Base-by-base conservation (phyloP, 2,329 filamentous ascomycete species). In the Falciphora oryzae region DNA sequence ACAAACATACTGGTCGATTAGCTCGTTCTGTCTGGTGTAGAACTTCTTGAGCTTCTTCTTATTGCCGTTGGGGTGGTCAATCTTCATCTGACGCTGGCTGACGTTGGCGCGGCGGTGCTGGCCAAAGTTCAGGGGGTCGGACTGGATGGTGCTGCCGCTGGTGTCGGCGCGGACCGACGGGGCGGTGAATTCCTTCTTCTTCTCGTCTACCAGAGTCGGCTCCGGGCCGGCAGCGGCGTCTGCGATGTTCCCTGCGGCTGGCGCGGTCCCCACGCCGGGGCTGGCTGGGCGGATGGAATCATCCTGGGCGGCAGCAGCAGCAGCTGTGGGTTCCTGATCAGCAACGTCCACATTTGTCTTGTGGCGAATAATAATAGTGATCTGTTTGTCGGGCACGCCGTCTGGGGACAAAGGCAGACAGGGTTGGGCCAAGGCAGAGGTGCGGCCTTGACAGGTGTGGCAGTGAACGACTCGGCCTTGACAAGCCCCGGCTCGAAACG, bases 1-100 rank as follows among this genome's bases (percentile, higher is more conserved):
- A 25, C 44, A 53, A 22, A 58, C 58, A n/a, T 60, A 60, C 65
- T 78, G 75, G 69, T 82, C 78, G 66, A 83, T 82, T 50, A 81
- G 75, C 50, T 78, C 74, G 67, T 82, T 82, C 69, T 82, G 80
- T 14, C 75, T 74, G 11, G 75, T 77, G 68, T 82, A 82, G 68
- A 80, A 82, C 69, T 78, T 78, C 69, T 77, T 78, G 62, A 82
- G 71, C 67, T 78, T 74, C 60, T 68, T 75, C 68, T 77, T 77
- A 68, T 81, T 75, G 31, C 77, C 77, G 38, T 75, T 73, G 29
- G 81, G 81, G 66, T 83, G 77, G 35, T 81, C 79, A 59, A 74
- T 73, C 67, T 79, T 78, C 75, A 83, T 80, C 72, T 81, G 79
- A 62, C 75, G 75, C 65, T 76, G 75, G 50, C 76, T 77, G 63